Percentiles rank a stretch among this genome's conserved stretches.
phyloP scores from a whole-genome alignment of 2,329 filamentous ascomycete species.

The Calonectria fujianensis region DNA sequence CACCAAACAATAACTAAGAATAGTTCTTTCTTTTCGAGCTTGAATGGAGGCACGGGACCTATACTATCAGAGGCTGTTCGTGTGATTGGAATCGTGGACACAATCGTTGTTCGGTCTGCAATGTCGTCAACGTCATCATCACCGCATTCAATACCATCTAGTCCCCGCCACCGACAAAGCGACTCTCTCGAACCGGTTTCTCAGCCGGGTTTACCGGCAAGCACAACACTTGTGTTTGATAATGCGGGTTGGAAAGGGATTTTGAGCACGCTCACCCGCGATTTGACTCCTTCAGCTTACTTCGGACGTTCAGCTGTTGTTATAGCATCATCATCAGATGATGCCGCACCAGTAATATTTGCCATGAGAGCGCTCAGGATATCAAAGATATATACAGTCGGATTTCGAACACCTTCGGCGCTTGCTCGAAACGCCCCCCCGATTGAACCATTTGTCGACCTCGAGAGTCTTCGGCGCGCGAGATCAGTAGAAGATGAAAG shows the following conservation, averaged over 20 bases:
- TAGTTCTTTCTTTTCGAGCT: slow-evolving; percentile 69
- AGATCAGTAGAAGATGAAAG: slow-evolving; percentile 69
- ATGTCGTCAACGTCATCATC: slow-evolving; percentile 66
- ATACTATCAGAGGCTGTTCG: slow-evolving; percentile 84
- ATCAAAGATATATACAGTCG: slow-evolving; percentile 88
- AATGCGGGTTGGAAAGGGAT: slow-evolving; percentile 93
- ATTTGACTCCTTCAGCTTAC: slow-evolving; percentile 89
- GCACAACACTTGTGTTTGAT: slow-evolving; percentile 80
- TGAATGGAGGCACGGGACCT: slow-evolving; percentile 72
- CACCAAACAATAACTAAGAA: slow-evolving; percentile 76
- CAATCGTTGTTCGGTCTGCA: slow-evolving; percentile 78
- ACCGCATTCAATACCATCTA: slow-evolving; percentile 69
- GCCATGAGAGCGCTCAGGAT: slow-evolving; percentile 85
- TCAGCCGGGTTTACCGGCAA: slow-evolving; percentile 65
- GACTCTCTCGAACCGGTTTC: slow-evolving; percentile 49
- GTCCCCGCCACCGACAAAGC: slow-evolving; percentile 63
- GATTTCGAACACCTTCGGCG: slow-evolving; percentile 79
- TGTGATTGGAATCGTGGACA: slow-evolving; percentile 88
- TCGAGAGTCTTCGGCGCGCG: slow-evolving; percentile 77
- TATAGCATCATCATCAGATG: slow-evolving; percentile 82
- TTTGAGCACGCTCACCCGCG: slow-evolving; percentile 85
- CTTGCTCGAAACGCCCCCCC: slow-evolving; percentile 79
- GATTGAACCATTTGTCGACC: slow-evolving; percentile 86
- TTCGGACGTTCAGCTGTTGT: slow-evolving; percentile 84
- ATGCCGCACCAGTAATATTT: slow-evolving; percentile 87